Base-by-base conservation (phyloP, 176 grass and related monocot genomes). In the Eleusine coracana region DNA sequence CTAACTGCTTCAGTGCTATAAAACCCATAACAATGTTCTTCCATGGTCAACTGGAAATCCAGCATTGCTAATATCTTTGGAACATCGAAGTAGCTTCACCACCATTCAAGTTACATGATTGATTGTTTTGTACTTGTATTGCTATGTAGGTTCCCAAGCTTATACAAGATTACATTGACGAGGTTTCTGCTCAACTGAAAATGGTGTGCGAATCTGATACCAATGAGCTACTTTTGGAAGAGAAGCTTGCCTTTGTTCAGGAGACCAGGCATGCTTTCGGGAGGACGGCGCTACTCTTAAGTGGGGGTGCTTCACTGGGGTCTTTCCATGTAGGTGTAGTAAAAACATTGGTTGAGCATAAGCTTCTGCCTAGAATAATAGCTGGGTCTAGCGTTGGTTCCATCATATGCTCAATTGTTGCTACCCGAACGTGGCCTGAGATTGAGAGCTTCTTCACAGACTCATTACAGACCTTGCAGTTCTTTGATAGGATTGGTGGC, bases 341-440 rank as follows among this genome's bases (percentile, higher is more conserved):
- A 74, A 95, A 93, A 88, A 95, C 96, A 41, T 71, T 98, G 68
- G 92, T 98, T 31, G 87, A 98, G 80, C 93, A 98, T 82, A 98
- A 79, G 70, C 82, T 98, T 80, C 76, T 98, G 46, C 96, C 96
- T 76, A 85, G 96, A 54, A 95, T 98, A 70, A 86, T 98, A 70
- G 91, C 96, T 76, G 96, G 96, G 82, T 98, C 96, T n/a, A 95
- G 92, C 34, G 96, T 92, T 63, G 96, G 96, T 64, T 98, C 96
- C 29, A 91, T 98, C 72, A 92, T 98, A 84, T 98, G 96, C 76
- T 81, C 96, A 7, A 78, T 95, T 66, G 93, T 95, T 36, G 96
- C 83, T 28, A 98, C 96, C 58, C 82, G 91, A 3, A 93, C 96
- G 13, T 95, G 96, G 96, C 91, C 91, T 70, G 93, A 98, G 86